Conservation (phyloP, 371 early-diverging fungal genomes). For the Basidiobolus meristosporus region DNA sequence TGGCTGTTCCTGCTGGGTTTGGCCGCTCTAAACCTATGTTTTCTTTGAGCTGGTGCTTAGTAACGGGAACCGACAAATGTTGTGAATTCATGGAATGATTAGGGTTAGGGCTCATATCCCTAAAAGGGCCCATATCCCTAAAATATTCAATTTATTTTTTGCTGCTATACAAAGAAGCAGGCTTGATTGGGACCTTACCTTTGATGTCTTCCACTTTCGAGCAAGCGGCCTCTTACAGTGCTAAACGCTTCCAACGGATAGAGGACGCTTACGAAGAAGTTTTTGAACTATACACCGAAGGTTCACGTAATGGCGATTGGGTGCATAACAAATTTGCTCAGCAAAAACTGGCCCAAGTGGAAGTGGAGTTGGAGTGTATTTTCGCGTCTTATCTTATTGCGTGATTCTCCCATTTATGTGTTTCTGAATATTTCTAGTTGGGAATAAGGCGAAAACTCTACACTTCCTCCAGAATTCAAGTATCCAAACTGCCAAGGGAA, state of each 20-base stretch:
- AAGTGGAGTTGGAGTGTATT: conserved; percentile 2
- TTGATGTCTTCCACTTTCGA: too few relatives aligned
- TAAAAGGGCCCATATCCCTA: too few relatives aligned
- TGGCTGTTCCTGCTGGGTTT: too few relatives aligned
- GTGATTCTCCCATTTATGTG: background rate
- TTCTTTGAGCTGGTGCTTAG: too few relatives aligned
- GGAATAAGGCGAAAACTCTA: background rate
- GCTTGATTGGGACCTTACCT: too few relatives aligned
- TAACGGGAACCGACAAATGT: too few relatives aligned
- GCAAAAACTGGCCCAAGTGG: conserved; percentile 3
- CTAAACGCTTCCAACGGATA: background rate
- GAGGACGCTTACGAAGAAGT: conserved; percentile 3
- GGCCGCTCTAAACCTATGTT: too few relatives aligned
- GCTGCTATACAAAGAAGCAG: too few relatives aligned
- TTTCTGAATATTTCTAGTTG: background rate
- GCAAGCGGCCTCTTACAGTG: too few relatives aligned
- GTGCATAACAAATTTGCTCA: conserved; percentile 1
- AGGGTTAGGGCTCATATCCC: too few relatives aligned
- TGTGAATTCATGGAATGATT: too few relatives aligned
- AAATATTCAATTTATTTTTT: too few relatives aligned
- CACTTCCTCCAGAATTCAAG: conserved; percentile 1
- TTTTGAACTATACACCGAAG: conserved; percentile 3
- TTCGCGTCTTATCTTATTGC: background rate
- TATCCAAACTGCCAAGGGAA: conserved; percentile 1
- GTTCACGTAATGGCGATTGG: conserved; percentile 2